These are phyloP conservation scores for Cytospora schulzeri DNA, from an alignment of 2,329 filamentous ascomycete species.

Conservation along the genomic window DNA sequence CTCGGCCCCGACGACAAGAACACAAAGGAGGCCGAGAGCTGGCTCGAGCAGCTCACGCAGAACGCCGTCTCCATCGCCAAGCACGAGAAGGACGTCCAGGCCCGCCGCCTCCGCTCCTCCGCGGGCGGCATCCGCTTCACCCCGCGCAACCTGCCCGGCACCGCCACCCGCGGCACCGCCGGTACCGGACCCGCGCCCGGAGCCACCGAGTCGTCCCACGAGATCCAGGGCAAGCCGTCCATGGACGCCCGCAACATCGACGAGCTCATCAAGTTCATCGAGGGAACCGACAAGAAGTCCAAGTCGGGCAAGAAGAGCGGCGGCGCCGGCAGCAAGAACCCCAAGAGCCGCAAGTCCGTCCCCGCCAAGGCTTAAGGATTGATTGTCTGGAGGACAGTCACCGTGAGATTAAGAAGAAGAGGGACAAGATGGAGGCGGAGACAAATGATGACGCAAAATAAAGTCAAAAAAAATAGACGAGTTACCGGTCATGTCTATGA, in stretches of 20 bases:
- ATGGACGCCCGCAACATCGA: conserved; percentile 86
- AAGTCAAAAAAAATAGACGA: not conserved
- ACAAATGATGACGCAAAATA: too few species aligned
- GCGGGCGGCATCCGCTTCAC: conserved; percentile 67
- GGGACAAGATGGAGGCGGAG: not conserved
- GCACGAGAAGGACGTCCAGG: conserved; percentile 84
- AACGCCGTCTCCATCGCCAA: conserved; percentile 94
- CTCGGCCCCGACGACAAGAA: conserved; percentile 92
- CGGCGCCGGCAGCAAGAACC: conserved; percentile 51
- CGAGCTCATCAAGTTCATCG: conserved; percentile 91
- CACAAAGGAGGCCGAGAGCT: conserved; percentile 95
- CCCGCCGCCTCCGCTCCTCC: conserved; percentile 70
- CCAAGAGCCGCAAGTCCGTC: conserved; percentile 44
- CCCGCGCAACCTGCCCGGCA: conserved; percentile 59
- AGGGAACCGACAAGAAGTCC: conserved; percentile 57
- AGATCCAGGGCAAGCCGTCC: conserved; percentile 34
- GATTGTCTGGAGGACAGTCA: too few species aligned
- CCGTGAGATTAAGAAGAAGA: too few species aligned
- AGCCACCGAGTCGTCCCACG: conserved; percentile 31
- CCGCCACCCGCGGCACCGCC: conserved; percentile 48
- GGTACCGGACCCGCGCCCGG: conserved; percentile 39
- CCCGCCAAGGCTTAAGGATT: conserved; percentile 21
- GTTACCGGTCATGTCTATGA: not conserved
- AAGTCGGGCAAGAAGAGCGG: conserved; percentile 37
- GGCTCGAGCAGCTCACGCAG: conserved; percentile 94